phyloP scores from a whole-genome alignment of 805 yeast species.

The Spathaspora hagerdaliae region DNA sequence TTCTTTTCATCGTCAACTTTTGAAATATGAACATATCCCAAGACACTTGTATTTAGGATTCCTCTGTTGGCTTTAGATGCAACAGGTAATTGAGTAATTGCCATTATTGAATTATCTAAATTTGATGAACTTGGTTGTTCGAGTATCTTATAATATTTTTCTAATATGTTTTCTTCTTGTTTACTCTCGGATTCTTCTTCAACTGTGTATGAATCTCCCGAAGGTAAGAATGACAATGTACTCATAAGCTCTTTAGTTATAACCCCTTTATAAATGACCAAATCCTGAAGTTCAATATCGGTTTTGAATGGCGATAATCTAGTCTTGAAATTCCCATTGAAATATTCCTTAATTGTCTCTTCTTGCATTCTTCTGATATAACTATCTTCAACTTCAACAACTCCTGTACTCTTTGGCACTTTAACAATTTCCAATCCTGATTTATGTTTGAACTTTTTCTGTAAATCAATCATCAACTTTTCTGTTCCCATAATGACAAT shows the following conservation, averaged over 20 bases:
- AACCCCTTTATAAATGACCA: conserved; percentile 61
- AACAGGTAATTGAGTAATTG: conserved; percentile 41
- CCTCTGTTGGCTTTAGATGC: conserved; percentile 40
- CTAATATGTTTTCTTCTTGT: conserved; percentile 26
- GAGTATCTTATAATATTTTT: conserved; percentile 30
- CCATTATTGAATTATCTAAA: conserved; percentile 74
- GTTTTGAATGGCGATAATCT: conserved; percentile 83
- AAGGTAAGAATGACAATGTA: conserved; percentile 36
- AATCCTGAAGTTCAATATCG: conserved; percentile 60
- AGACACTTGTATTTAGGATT: conserved; percentile 53
- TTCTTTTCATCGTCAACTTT: conserved; percentile 74
- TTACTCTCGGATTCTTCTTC: conserved; percentile 19
- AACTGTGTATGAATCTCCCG: conserved; percentile 38
- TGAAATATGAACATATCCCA: conserved; percentile 74
- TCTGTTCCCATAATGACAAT: conserved; percentile 77
- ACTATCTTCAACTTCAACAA: conserved; percentile 67
- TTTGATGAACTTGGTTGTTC: conserved; percentile 47
- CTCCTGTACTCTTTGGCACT: conserved; percentile 71
- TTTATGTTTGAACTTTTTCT: conserved; percentile 43
- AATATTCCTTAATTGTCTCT: conserved; percentile 76
- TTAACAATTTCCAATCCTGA: conserved; percentile 46
- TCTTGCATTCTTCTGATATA: conserved; percentile 72
- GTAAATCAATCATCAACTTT: conserved; percentile 59
- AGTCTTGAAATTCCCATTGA: conserved; percentile 69
- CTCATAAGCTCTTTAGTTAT: conserved; percentile 34